Conservation (phyloP, 768 basidiomycete genomes). For the Amanita subjunquillea region DNA sequence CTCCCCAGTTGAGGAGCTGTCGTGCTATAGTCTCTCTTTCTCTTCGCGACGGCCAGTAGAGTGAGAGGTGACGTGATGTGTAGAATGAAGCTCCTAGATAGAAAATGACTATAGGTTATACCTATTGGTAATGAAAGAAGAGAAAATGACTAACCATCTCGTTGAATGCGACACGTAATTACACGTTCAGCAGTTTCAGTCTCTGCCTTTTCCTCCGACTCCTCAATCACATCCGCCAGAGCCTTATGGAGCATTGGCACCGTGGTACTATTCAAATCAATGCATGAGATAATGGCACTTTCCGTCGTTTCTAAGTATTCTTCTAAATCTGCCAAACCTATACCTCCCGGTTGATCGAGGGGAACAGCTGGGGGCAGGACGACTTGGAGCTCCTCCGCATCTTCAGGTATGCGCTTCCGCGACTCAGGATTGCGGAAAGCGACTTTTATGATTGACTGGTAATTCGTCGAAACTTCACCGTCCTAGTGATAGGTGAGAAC, state of each 20-base stretch:
- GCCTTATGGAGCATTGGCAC: not conserved
- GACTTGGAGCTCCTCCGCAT: conserved; percentile 14
- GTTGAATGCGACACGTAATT: not conserved
- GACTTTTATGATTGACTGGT: conserved; percentile 31
- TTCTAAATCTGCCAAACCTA: conserved; percentile 27
- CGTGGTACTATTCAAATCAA: not conserved
- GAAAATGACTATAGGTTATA: not conserved
- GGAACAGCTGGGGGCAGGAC: conserved; percentile 15
- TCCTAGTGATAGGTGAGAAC: conserved; percentile 25
- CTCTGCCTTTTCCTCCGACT: not conserved
- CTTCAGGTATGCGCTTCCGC: conserved; percentile 22
- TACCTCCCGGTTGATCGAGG: conserved; percentile 17
- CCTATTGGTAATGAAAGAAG: not conserved
- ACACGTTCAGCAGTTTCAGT: not conserved
- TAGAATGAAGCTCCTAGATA: not conserved
- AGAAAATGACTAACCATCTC: not conserved
- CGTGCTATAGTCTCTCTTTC: not conserved
- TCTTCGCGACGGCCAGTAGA: not conserved
- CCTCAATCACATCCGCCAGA: not conserved
- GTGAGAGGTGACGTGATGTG: not conserved
- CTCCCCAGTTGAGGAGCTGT: conserved; percentile 24
- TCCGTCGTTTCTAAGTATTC: conserved; percentile 11
- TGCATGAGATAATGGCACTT: conserved; percentile 5
- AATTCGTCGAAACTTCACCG: conserved; percentile 29
- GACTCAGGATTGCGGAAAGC: conserved; percentile 37